Evolutionary conservation across 495 filamentous ascomycete genomes (phyloP), one percentile per base, ranked within the genome.

Genomic region (Tuber brumale): DNA sequence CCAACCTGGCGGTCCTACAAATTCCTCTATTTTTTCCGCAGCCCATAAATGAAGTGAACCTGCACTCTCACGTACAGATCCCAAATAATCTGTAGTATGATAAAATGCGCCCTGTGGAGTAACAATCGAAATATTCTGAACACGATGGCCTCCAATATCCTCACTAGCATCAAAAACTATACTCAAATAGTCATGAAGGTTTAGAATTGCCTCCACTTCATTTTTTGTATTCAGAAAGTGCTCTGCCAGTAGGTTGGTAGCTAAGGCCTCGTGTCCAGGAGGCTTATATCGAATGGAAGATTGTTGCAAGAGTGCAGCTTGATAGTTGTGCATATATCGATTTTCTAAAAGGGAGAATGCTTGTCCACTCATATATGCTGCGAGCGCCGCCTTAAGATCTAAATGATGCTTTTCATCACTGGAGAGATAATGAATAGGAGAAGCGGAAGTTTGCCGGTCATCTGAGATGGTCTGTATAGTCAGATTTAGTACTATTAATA

Each of bases 131-230:
- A 74, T 37, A 41, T 70, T 74, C 21, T 69, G 16, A 0, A 70
- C 69, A 21, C 51, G 18, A 37, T 74, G 18, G 8, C 51, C 9
- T 2, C 35, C 23, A 7, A 71, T 43, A 71, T 74, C 31, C 23
- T 46, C 31, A 23, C 72, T 70, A 4, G 35, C 31, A 48, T 74
- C 72, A 46, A 74, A 39, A 6, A 74, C 72, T 8, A 69, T 70
- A 74, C 70, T 74, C 16, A 74, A 39, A 69, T 74, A 74, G 19
- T 74, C 72, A 8, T 57, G 23, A 0, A 27, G 23, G 3, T 14
- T 1, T 57, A 27, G 12, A 27, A 57, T 57, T 0, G 2, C 23
- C 3, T 57, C 51, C 23, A 57, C 51, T 2, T 57, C 8, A 2
- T 57, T 7, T 9, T 10, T 27, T 0, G 23, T 57, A 12, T 12